Base-by-base conservation (phyloP, 768 basidiomycete genomes). In the Paxillus rubicundulus region DNA sequence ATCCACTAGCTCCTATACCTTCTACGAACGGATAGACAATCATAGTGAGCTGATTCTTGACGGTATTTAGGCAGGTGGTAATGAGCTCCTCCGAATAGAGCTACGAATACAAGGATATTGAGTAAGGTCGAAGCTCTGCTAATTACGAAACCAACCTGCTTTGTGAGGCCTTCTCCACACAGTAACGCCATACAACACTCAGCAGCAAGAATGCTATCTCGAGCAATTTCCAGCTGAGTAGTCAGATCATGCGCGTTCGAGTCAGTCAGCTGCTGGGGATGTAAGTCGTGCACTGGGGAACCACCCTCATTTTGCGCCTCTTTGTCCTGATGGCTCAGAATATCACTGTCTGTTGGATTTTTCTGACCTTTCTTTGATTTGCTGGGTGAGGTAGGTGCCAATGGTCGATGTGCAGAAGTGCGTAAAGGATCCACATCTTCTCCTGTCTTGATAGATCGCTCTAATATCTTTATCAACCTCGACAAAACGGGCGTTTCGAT, bases 21-120 rank as follows among this genome's bases (percentile, higher is more conserved):
- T 95, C 92, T 5, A 95, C 82, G 57, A 94, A 90, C 0, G 91
- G 93, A 63, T 91, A 95, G 12, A 98, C 76, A 42, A 91, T 77
- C 62, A 82, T 82, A 1, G 82, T 82, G 28, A 97, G 80, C 52
- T 87, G 86, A 55, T 87, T 88, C 66, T 95, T 94, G 55, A 93
- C 78, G 0, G 86, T 76, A 39, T 72, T 75, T 16, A 98, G 75
- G 70, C 93, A 92, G 0, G 80, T 74, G 0, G 85, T 85, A 55
- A 99, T 91, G 10, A 94, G 77, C 65, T 99, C 97, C 67, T 98
- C 93, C 0, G 96, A 97, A 68, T 96, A 96, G 9, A 98, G 73
- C 89, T 95, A 62, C 7, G 32, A 34, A 36, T 17, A 34, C 1
- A 45, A 37, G 53, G 58, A 27, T 41, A 41, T 30, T 44, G 18